These are phyloP conservation scores for Podospora didyma DNA, from an alignment of 495 filamentous ascomycete genomes.

Conservation along the genomic window DNA sequence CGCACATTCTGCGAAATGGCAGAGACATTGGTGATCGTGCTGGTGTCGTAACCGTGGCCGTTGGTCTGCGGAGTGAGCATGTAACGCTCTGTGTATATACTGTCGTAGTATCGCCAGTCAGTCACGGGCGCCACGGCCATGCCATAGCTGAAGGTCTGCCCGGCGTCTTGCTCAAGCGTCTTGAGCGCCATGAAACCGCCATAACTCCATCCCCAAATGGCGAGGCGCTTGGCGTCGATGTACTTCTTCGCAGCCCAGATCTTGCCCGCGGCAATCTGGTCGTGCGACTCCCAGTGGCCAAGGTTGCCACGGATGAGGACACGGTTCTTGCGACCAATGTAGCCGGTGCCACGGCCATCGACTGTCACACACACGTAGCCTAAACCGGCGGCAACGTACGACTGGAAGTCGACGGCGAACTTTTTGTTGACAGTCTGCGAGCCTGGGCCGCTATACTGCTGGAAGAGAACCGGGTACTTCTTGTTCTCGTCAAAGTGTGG, in stretches of 20 bases:
- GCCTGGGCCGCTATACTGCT: conserved; percentile 86
- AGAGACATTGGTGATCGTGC: conserved; percentile 65
- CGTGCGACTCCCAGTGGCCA: conserved; percentile 77
- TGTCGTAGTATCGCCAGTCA: conserved; percentile 94
- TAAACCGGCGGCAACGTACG: conserved; percentile 78
- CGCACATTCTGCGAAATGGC: conserved; percentile 70
- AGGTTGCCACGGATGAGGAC: conserved; percentile 78
- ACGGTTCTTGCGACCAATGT: conserved; percentile 77
- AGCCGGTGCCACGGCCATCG: conserved; percentile 90
- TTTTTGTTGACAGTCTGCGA: conserved; percentile 81
- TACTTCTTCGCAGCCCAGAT: conserved; percentile 79
- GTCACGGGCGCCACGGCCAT: conserved; percentile 98
- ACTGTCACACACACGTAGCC: conserved; percentile 97
- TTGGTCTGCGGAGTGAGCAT: conserved; percentile 92
- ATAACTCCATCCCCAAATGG: conserved; percentile 98
- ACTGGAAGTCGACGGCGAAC: conserved; percentile 85
- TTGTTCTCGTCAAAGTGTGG: conserved; percentile 83
- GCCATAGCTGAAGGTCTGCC: conserved; percentile 86
- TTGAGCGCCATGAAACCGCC: conserved; percentile 98
- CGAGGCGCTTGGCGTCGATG: conserved; percentile 74
- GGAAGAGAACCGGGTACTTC: conserved; percentile 90
- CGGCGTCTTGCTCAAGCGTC: conserved; percentile 85
- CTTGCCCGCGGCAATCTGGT: conserved; percentile 89
- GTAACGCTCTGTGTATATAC: conserved; percentile 92
- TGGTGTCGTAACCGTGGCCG: conserved; percentile 66